These are phyloP conservation scores for Solanum bulbocastanum DNA, from an alignment of 257 asterid genomes.

Conservation along the genomic window DNA sequence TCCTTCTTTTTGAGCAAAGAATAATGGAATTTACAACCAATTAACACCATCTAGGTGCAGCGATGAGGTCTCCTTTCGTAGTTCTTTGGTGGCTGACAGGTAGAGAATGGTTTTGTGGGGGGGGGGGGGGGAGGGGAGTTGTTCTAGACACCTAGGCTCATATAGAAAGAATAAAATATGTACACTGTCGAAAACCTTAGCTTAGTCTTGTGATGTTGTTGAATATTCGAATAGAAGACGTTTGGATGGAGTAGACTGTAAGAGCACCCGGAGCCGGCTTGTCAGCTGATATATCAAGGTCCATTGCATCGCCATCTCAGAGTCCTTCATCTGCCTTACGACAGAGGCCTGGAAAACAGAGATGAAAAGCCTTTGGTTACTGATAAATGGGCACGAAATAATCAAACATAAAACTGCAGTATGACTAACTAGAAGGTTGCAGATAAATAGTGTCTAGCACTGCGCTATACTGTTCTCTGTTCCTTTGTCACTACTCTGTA, in stretches of 20 bases:
- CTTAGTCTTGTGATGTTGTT: constrained; percentile 78
- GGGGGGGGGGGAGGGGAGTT: too few species aligned
- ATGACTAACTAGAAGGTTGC: background rate
- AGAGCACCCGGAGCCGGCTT: constrained; percentile 81
- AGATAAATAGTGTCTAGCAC: background rate
- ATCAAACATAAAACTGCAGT: background rate
- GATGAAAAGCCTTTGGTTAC: background rate
- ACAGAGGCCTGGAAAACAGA: constrained; percentile 66
- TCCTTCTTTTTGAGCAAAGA: constrained; percentile 8
- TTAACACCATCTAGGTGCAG: constrained; percentile 4
- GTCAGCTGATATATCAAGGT: constrained; percentile 94
- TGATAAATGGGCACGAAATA: background rate
- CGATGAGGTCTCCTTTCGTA: background rate
- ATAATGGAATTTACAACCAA: constrained; percentile 18
- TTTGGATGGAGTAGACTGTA: constrained; percentile 90
- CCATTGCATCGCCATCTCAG: constrained; percentile 99
- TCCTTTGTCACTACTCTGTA: background rate
- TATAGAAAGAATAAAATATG: background rate
- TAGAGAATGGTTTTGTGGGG: background rate
- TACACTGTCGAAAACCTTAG: background rate
- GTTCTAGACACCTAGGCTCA: background rate
- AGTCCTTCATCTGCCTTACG: constrained; percentile 98
- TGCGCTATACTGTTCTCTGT: background rate
- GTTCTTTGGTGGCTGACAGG: background rate
- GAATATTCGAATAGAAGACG: constrained; percentile 92